Evolutionary conservation across 2,329 filamentous ascomycete genomes (phyloP), one percentile per base, ranked within the genome.

Genomic region (Talaromyces sp.): DNA sequence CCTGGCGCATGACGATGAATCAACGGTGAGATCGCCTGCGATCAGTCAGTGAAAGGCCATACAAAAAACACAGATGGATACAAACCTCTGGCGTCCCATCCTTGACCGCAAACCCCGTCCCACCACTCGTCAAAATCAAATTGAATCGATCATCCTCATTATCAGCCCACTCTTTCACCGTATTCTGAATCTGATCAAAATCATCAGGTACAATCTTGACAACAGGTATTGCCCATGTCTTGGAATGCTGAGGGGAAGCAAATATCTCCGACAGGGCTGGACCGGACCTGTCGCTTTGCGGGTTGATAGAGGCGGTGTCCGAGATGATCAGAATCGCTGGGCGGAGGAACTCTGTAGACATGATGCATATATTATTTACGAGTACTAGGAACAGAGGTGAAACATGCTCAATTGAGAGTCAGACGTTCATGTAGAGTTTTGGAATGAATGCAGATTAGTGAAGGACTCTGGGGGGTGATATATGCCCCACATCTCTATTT

Each of bases 41-140:
- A 48, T 57, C 11, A 64, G 66, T 72, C 60, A 72, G 57, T 45
- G 37, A 59, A 1, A 39, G 8, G 31, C 19, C 33, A 33, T 37
- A 10, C 13, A 22, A n/a, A 2, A 56, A 10, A 37, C 31, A 22
- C 48, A 39, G n/a, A 56, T 14, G 13, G 35, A 64, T 56, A 75
- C 79, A 68, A 76, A 93, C 92, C 84, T 98, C 95, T 2, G 95
- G 95, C 0, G 95, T 99, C 48, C 85, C 83, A 80, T 99, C 95
- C 63, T 89, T 86, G 11, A 88, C 82, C 8, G 95, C 90, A 77
- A 99, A 99, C 0, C 95, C 95, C 1, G 95, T 99, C 2, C 95
- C 95, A 24, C 95, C 95, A 7, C 92, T 97, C 0, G 93, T 94
- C 56, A 97, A 77, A 66, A 99, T 86, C 65, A 98, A 79, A 77